phyloP scores from a whole-genome alignment of 2,329 filamentous ascomycete species.

The Phyllosticta paracitricarpa region DNA sequence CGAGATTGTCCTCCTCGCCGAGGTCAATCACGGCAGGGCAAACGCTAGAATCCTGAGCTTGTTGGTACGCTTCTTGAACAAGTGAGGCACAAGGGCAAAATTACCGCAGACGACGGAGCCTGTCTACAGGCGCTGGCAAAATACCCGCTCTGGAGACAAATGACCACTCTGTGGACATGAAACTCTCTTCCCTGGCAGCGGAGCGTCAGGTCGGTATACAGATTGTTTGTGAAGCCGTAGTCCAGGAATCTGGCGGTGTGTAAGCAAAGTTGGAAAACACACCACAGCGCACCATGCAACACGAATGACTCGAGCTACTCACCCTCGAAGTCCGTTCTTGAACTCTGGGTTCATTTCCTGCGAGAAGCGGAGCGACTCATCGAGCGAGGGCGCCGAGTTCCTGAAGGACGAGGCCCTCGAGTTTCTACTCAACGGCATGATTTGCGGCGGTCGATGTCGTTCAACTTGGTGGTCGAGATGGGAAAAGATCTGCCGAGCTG shows the following conservation, averaged over 20 bases:
- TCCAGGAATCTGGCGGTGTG: background rate
- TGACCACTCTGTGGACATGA: background rate
- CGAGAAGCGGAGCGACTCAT: background rate
- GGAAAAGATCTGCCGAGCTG: background rate
- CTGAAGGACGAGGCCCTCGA: background rate
- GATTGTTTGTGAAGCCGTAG: background rate
- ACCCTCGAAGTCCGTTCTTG: background rate
- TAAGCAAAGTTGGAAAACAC: background rate
- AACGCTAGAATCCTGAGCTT: background rate
- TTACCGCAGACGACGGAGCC: background rate
- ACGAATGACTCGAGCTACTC: background rate
- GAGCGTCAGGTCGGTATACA: background rate
- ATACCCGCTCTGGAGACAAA: background rate
- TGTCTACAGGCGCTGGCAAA: background rate
- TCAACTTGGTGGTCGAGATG: background rate
- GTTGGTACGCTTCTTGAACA: background rate
- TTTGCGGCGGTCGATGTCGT: background rate
- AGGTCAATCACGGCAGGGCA: conserved; percentile 1
- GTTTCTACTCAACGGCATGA: background rate
- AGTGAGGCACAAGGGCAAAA: background rate
- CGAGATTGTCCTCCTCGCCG: background rate
- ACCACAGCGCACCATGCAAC: background rate
- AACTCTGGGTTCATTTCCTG: background rate
- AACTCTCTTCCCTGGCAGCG: background rate
- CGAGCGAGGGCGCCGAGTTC: background rate